Evolutionary conservation across 2,329 filamentous ascomycete species (phyloP).

Genomic region (Sporothrix pallida): DNA sequence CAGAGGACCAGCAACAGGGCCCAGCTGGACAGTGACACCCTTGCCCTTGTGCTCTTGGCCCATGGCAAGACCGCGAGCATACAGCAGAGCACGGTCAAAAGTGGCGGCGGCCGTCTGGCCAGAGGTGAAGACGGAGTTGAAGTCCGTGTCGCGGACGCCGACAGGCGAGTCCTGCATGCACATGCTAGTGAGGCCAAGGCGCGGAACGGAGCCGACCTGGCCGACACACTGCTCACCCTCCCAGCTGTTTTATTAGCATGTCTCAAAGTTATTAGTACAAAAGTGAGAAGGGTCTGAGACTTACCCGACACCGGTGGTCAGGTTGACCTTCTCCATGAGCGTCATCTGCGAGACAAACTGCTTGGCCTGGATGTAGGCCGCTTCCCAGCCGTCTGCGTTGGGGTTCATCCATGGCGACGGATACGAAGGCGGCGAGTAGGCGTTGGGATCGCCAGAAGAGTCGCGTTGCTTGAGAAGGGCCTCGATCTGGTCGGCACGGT

Average conservation of each 20-base stretch:
- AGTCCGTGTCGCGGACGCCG: conserved; percentile 78
- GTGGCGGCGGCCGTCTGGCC: conserved; percentile 83
- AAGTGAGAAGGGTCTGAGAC: conserved; percentile 41
- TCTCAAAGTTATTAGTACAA: neutral
- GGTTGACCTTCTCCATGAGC: conserved; percentile 86
- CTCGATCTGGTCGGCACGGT: conserved; percentile 31
- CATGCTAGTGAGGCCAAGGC: conserved; percentile 72
- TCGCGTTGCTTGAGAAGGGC: conserved; percentile 35
- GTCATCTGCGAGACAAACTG: conserved; percentile 84
- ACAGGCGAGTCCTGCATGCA: conserved; percentile 88
- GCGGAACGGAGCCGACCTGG: conserved; percentile 71
- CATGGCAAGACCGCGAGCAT: conserved; percentile 73
- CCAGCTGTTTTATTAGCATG: conserved; percentile 56
- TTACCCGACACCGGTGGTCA: conserved; percentile 88
- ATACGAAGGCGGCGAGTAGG: conserved; percentile 67
- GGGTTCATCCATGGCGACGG: conserved; percentile 88
- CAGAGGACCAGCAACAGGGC: conserved; percentile 74
- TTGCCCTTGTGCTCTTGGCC: conserved; percentile 73
- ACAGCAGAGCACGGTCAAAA: conserved; percentile 76
- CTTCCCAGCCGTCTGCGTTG: conserved; percentile 71
- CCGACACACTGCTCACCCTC: conserved; percentile 76
- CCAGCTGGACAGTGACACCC: conserved; percentile 75
- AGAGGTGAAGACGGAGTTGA: conserved; percentile 79
- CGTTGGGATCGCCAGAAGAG: conserved; percentile 39
- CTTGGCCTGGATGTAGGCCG: conserved; percentile 76